Evolutionary conservation across 768 basidiomycete genomes (phyloP), one percentile per base, ranked within the genome.

Genomic region (Fibroporia radiculosa): DNA sequence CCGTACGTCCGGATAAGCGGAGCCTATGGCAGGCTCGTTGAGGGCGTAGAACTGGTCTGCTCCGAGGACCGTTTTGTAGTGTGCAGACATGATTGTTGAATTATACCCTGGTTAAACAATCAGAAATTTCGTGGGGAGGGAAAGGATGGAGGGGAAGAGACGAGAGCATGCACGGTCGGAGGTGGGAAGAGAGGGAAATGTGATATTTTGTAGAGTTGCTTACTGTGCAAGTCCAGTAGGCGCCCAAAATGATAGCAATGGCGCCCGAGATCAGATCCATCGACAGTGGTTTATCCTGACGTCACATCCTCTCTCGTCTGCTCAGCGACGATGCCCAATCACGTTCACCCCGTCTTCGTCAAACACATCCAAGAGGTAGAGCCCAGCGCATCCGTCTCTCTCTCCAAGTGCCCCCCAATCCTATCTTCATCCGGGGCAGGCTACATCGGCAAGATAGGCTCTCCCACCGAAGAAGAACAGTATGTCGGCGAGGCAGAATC

Each of bases 401-500:
- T 69, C 11, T 37, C 22, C 58, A 68, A 13, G n/a, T 40, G 51
- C 1, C 76, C 82, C 3, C 65, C 65, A 45, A 57, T 85, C 16
- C 62, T 47, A 14, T 81, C 84, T 14, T 79, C 84, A 1, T 66
- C 69, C 4, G 82, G 82, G 5, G 64, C 61, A 26, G 57, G 55
- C 19, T 89, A 85, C 61, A 86, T 72, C 50, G 77, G 70, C 39
- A 89, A 90, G 56, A 40, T 68, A 8, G 84, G 85, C 6, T 58
- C 64, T 4, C 37, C 64, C 5, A 41, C 48, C 13, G 82, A 86
- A 46, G 57, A 41, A 44, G 85, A 84, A 48, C 87, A 89, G 50
- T 88, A 73, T 50, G 54, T 57, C 0, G 84, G 83, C 11, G 86
- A 90, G 61, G 76, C 71, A 31, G 77, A 78, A 52, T 84, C 86